Evolutionary conservation across 176 grass and related monocot species (phyloP).

Genomic region (Bromus sterilis): DNA sequence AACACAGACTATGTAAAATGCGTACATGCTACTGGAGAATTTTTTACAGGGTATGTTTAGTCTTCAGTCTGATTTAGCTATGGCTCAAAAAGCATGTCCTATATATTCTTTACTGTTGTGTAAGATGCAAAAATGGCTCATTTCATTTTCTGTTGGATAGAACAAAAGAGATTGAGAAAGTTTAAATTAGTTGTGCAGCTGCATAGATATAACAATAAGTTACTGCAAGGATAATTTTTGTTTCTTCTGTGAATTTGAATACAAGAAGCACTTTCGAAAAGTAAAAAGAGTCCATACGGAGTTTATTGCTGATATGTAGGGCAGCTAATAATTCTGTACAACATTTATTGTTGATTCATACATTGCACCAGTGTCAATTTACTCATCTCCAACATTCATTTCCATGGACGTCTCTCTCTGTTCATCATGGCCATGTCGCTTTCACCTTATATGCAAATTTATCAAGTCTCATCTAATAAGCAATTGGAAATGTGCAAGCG

Average conservation of each 20-base stretch:
- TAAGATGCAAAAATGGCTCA: neutral
- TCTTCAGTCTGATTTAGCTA: neutral
- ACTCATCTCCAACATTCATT: neutral
- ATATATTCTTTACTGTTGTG: neutral
- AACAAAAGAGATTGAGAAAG: neutral
- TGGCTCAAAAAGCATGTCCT: neutral
- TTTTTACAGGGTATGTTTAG: constrained; percentile 70
- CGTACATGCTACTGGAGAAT: constrained; percentile 64
- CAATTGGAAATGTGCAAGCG: neutral
- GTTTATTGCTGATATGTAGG: neutral
- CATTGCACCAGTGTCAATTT: neutral
- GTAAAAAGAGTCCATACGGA: neutral
- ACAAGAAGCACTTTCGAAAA: neutral
- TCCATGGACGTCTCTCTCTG: neutral
- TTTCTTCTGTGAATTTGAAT: neutral
- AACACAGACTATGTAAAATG: constrained; percentile 87
- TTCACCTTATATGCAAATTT: neutral
- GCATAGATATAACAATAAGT: neutral
- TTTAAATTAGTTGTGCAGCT: constrained; percentile 5
- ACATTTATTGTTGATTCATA: neutral
- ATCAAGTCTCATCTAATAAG: neutral
- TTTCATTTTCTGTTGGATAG: neutral
- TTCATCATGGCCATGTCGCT: neutral
- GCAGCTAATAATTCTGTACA: neutral
- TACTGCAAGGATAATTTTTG: neutral